These are phyloP conservation scores for Metschnikowia gruessii DNA, from an alignment of 805 yeast genomes.

Conservation along the genomic window DNA sequence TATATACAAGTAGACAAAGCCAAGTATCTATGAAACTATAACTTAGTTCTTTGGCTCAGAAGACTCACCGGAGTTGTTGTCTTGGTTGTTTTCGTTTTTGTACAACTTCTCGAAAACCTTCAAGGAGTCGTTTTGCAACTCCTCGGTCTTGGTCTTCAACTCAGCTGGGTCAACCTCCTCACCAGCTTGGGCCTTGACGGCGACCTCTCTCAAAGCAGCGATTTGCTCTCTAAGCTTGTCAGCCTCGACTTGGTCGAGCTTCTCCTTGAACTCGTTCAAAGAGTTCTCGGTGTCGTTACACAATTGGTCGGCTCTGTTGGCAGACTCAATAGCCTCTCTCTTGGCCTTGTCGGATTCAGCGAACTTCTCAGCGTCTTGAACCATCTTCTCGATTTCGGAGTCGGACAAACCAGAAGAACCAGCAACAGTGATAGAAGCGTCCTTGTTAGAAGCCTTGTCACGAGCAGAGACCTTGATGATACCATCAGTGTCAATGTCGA, in stretches of 20 bases:
- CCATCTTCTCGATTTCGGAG: constrained; percentile 87
- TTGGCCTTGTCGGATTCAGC: constrained; percentile 86
- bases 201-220: constrained; percentile 49
- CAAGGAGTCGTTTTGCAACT: constrained; percentile 70
- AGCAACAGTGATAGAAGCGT: constrained; percentile 92
- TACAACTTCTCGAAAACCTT: constrained; percentile 69
- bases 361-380: constrained; percentile 84
- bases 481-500: constrained; percentile 97
- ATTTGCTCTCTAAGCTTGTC: constrained; percentile 38
- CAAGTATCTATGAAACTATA: neutral
- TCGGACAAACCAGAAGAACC: constrained; percentile 93
- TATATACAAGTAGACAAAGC: constrained; percentile 19
- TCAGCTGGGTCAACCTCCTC: constrained; percentile 59
- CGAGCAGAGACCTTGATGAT: constrained; percentile 93
- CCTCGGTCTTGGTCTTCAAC: constrained; percentile 71
- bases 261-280: constrained; percentile 47
- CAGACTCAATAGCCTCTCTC: constrained; percentile 78
- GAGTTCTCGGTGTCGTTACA: constrained; percentile 52
- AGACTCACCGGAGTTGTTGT: constrained; percentile 22
- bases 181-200: constrained; percentile 63
- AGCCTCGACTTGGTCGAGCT: constrained; percentile 44
- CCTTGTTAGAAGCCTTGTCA: constrained; percentile 91
- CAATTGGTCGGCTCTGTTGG: constrained; percentile 81
- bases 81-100: constrained; percentile 27
- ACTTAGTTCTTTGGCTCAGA: constrained; percentile 30